phyloP scores from a whole-genome alignment of 2,329 filamentous ascomycete genomes.

The Calonectria pseudoreteaudii region DNA sequence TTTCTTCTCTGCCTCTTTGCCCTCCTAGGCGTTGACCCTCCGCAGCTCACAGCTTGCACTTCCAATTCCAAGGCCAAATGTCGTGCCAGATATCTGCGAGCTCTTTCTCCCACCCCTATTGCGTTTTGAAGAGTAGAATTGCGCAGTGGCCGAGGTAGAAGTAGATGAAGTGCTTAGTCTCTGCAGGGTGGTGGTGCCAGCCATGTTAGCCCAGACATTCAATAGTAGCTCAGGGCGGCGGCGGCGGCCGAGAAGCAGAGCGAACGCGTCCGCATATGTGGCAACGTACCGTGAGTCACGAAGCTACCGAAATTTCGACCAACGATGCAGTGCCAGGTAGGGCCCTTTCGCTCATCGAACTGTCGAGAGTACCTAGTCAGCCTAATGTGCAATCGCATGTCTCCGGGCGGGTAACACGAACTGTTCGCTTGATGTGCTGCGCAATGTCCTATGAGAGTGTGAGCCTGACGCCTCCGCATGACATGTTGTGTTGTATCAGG shows the following conservation, averaged over 20 bases:
- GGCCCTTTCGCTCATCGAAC: conserved; percentile 97
- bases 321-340: conserved; percentile 99
- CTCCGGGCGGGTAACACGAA: conserved; percentile 50
- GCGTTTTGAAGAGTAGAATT: conserved; percentile 98
- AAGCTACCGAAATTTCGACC: conserved; percentile 99
- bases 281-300: conserved; percentile 87
- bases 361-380: conserved; percentile 52
- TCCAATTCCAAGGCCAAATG: conserved; percentile 42
- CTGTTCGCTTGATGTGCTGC: conserved; percentile 94
- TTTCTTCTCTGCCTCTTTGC: conserved; percentile 25
- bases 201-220: conserved; percentile 25
- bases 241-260: neutral
- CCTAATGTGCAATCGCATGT: neutral
- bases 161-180: conserved; percentile 99
- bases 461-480: conserved; percentile 16
- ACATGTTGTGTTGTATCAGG: neutral
- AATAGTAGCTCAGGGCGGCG: neutral
- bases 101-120: conserved; percentile 66
- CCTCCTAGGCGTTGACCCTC: conserved; percentile 26
- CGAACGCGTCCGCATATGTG: neutral
- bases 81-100: conserved; percentile 35
- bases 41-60: conserved; percentile 44
- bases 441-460: conserved; percentile 80
- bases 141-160: conserved; percentile 99
- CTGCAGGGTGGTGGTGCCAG: conserved; percentile 59